Conservation (phyloP, 176 grass and related monocot genomes). For the Guadua angustifolia region DNA sequence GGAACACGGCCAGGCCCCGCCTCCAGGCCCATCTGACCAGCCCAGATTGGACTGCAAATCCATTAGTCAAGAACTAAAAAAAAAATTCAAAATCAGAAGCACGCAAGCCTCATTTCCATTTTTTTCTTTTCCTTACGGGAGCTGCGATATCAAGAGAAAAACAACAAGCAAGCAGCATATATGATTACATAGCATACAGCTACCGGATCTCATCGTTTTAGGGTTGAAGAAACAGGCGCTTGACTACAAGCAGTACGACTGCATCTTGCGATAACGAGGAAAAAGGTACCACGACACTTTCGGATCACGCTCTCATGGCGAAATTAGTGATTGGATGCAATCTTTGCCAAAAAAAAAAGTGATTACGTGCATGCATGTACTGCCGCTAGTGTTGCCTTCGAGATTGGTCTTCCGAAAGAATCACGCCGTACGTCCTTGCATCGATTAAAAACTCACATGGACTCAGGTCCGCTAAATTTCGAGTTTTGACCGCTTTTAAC, state of each 20-base stretch:
- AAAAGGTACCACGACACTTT: not conserved
- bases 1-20: constrained; percentile 45
- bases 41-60: constrained; percentile 43
- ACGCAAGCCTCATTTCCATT: not conserved
- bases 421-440: constrained; percentile 35
- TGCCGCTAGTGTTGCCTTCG: not conserved
- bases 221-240: not conserved
- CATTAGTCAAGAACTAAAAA: constrained; percentile 9
- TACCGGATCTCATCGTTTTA: not conserved
- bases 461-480: constrained; percentile 20
- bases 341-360: not conserved
- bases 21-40: constrained; percentile 48
- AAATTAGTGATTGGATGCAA: not conserved
- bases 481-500: not conserved
- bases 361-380: constrained; percentile 11
- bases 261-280: too few species aligned
- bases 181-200: too few species aligned
- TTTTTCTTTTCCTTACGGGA: not conserved
- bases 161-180: not conserved
- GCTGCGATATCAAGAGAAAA: not conserved
- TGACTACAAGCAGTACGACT: constrained; percentile 16
- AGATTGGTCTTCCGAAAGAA: constrained; percentile 33
- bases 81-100: not conserved
- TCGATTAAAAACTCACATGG: constrained; percentile 50
- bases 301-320: not conserved